phyloP scores from a whole-genome alignment of 306 rosid species.

The Hippophae tibetana region DNA sequence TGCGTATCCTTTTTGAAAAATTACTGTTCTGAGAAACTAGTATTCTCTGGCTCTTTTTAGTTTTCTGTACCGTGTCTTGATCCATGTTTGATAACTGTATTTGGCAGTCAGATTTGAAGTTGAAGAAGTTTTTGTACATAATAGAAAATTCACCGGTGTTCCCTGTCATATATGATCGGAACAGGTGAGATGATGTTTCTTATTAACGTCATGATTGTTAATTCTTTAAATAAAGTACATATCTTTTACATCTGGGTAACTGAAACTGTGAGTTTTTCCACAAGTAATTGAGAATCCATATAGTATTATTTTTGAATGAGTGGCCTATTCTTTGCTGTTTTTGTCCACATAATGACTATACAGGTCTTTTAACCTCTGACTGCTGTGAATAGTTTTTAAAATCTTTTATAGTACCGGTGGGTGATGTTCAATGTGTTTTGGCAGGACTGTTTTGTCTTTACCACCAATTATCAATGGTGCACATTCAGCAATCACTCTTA shows the following conservation, averaged over 20 bases:
- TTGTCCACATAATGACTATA: background rate
- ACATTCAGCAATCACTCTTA: slow-evolving; percentile 79
- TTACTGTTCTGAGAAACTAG: background rate
- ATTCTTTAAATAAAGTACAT: too few relatives aligned
- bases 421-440: background rate
- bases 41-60: background rate
- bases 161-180: slow-evolving; percentile 73
- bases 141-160: slow-evolving; percentile 68
- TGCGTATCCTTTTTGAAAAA: background rate
- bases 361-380: background rate
- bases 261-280: background rate
- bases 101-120: slow-evolving; percentile 82
- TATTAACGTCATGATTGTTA: too few relatives aligned
- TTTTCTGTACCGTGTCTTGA: slow-evolving; percentile 15
- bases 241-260: background rate
- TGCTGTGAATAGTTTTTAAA: background rate
- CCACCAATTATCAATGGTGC: slow-evolving; percentile 96
- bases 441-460: slow-evolving; percentile 81
- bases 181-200: slow-evolving; percentile 39
- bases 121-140: slow-evolving; percentile 94
- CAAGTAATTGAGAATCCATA: too few relatives aligned
- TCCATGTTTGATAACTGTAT: slow-evolving; percentile 17
- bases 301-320: too few relatives aligned
- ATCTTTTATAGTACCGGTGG: background rate
- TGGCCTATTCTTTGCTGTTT: too few relatives aligned